Evolutionary conservation across 345 rosid species (phyloP).

Genomic region (Gossypioides kirkii): DNA sequence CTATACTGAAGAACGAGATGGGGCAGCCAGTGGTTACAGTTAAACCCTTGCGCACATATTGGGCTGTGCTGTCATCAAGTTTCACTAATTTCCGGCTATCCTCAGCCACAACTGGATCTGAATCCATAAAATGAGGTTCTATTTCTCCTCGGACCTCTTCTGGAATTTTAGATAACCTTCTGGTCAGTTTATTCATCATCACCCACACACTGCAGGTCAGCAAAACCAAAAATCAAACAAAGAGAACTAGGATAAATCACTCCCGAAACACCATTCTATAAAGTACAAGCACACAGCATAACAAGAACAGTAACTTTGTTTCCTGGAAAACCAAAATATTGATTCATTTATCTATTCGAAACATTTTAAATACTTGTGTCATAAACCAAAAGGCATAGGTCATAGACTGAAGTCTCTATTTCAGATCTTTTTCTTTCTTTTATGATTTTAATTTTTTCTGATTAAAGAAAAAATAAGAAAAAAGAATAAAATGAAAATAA

Average conservation of each 20-base stretch:
- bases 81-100: constrained; percentile 84
- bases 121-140: constrained; percentile 65
- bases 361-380: not conserved
- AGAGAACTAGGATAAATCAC: constrained; percentile 3
- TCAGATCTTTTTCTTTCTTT: too few relatives aligned
- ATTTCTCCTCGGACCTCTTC: constrained; percentile 88
- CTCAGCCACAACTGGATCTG: constrained; percentile 70
- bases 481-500: too few relatives aligned
- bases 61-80: constrained; percentile 71
- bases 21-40: constrained; percentile 44
- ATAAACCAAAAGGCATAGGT: not conserved
- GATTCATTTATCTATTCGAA: not conserved
- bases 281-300: not conserved
- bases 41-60: constrained; percentile 70
- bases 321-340: not conserved
- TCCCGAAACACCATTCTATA: not conserved
- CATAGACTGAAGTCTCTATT: not conserved
- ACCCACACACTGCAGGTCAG: constrained; percentile 78
- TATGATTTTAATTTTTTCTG: too few relatives aligned
- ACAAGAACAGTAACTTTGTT: not conserved
- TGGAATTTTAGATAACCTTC: constrained; percentile 86
- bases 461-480: too few relatives aligned
- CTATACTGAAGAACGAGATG: not conserved
- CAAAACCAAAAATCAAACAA: constrained; percentile 9
- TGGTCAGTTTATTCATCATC: constrained; percentile 96